Evolutionary conservation across 495 filamentous ascomycete genomes (phyloP), one percentile per base, ranked within the genome.

Genomic region (Wilcoxina mikolae): DNA sequence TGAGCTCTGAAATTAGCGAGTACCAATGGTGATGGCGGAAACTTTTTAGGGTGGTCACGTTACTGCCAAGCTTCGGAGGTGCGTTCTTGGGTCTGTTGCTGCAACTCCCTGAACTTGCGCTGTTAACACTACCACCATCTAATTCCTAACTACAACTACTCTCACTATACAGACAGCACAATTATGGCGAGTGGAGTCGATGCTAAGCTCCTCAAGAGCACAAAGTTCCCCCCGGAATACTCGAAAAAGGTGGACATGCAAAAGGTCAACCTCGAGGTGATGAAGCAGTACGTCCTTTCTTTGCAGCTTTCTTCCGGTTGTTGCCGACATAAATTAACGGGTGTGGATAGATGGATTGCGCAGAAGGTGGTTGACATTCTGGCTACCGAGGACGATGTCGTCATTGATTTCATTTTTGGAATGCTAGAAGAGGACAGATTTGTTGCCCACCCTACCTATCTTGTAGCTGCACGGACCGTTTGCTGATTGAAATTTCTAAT

Each of bases 201-300:
- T 45, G 62, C 62, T 25, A 94, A 93, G 75, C 76, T 91, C 66
- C 72, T 94, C 42, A 83, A 82, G 75, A 75, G 78, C 68, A 95
- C 87, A 52, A 95, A 94, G 67, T 95, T 95, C 61, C 91, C 91
- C 44, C 77, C 81, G 7, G 91, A 96, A 68, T 96, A 95, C 69
- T 90, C 75, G 64, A 78, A 83, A 67, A 95, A 94, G 74, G 93
- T 99, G 38, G 89, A 99, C 71, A 93, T 91, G 82, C 77, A 78
- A 55, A 99, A 96, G 72, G 86, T 96, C 66, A 95, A 95, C 61
- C 73, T 94, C 22, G 88, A 93, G 68, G 86, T 96, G 54, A 90
- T 96, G 80, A 95, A 95, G 75, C 93, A 87, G 87, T 94, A 66
- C 59, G 77, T 67, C 42, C 50, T 39, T 43, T n/a, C 50, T 35